Conservation (phyloP, 306 rosid genomes). For the Elaeagnus macrophylla region DNA sequence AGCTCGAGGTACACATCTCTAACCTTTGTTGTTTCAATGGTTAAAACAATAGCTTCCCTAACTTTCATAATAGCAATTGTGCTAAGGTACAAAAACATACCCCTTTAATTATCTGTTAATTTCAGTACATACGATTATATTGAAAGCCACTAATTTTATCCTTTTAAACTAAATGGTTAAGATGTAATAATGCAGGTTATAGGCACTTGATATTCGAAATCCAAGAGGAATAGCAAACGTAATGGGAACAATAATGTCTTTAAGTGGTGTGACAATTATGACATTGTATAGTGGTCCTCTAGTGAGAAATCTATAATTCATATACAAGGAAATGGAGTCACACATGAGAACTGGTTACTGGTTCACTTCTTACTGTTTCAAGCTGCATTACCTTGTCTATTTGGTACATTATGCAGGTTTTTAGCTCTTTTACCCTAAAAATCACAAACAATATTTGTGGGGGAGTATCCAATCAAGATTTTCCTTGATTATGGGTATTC, state of each 20-base stretch:
- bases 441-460: too few species aligned
- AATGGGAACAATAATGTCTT: conserved; percentile 52
- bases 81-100: conserved; percentile 27
- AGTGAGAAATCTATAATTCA: conserved; percentile 40
- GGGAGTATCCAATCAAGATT: too few species aligned
- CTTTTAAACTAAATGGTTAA: not conserved
- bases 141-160: not conserved
- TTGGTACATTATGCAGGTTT: conserved; percentile 89
- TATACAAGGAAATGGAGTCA: conserved; percentile 27
- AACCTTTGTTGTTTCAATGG: conserved; percentile 56
- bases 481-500: too few species aligned
- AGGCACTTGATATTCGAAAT: conserved; percentile 36
- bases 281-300: conserved; percentile 65
- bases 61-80: conserved; percentile 67
- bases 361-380: conserved; percentile 57
- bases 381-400: conserved; percentile 73
- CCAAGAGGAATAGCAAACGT: conserved; percentile 57
- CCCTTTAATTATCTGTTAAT: not conserved
- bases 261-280: conserved; percentile 71
- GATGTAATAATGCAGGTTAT: conserved; percentile 32
- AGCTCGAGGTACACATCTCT: conserved; percentile 72
- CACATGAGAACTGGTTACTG: conserved; percentile 51
- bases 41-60: conserved; percentile 61
- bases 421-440: too few species aligned
- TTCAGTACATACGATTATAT: not conserved